Conservation (phyloP, 2,329 filamentous ascomycete species). For the Curvularia hawaiiensis region DNA sequence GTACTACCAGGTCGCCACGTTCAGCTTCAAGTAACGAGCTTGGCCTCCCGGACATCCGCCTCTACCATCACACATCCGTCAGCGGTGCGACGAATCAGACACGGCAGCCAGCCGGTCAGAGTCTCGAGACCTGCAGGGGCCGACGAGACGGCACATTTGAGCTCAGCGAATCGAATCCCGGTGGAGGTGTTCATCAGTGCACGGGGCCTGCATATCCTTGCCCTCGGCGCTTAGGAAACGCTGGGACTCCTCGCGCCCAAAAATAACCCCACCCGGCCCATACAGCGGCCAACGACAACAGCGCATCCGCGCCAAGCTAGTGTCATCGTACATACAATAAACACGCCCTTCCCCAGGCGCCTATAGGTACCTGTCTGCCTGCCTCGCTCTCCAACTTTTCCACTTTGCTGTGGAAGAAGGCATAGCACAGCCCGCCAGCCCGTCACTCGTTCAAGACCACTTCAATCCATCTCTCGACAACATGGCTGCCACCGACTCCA, state of each 20-base stretch:
- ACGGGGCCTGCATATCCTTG: conserved; percentile 24
- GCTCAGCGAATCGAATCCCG: conserved; percentile 25
- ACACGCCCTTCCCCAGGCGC: conserved; percentile 35
- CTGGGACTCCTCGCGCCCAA: conserved; percentile 35
- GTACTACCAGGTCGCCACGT: conserved; percentile 33
- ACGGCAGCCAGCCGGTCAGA: conserved; percentile 17
- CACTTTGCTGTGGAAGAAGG: conserved; percentile 36
- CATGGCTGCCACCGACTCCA: conserved; percentile 50
- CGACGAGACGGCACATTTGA: conserved; percentile 44
- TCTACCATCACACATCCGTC: conserved; percentile 34
- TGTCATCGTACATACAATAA: conserved; percentile 39
- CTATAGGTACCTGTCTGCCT: conserved; percentile 33
- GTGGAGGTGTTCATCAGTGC: conserved; percentile 24
- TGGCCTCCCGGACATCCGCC: conserved; percentile 34
- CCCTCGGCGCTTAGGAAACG: conserved; percentile 40
- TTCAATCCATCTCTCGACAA: conserved; percentile 22
- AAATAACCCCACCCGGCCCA: conserved; percentile 32
- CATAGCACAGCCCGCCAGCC: conserved; percentile 30
- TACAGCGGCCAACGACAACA: conserved; percentile 42
- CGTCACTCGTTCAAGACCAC: conserved; percentile 35
- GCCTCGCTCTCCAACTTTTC: conserved; percentile 35
- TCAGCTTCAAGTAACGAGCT: conserved; percentile 26
- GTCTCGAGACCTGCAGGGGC: conserved; percentile 42
- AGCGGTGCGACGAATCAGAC: conserved; percentile 35
- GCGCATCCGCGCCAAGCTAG: conserved; percentile 35